These are phyloP conservation scores for Phoma sp. DNA, from an alignment of 2,329 filamentous ascomycete genomes.

Conservation along the genomic window DNA sequence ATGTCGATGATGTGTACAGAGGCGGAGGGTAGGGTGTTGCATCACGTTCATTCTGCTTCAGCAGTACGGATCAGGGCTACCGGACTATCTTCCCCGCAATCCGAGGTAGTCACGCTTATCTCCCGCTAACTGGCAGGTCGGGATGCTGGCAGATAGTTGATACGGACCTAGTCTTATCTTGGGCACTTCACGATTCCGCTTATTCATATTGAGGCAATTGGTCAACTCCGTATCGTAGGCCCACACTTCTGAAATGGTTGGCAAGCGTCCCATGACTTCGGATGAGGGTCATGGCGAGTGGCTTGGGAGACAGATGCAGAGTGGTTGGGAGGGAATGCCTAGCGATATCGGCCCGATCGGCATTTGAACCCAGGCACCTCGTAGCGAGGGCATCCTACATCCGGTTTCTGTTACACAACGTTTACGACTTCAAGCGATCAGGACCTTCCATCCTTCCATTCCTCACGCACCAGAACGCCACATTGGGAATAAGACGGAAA, in stretches of 20 bases:
- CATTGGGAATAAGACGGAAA: neutral
- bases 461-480: neutral
- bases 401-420: neutral
- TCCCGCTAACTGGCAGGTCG: neutral
- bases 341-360: constrained; percentile 12
- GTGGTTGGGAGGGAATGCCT: neutral
- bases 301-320: neutral
- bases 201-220: constrained; percentile 2
- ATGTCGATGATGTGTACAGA: neutral
- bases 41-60: constrained; percentile 1
- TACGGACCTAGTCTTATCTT: constrained; percentile 12
- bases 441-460: too few species aligned
- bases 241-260: neutral
- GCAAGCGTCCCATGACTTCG: neutral
- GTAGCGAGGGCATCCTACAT: neutral
- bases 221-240: neutral
- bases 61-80: neutral
- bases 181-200: neutral
- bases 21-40: neutral
- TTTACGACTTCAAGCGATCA: neutral
- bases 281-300: neutral
- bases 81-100: constrained; percentile 9
- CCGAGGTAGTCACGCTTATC: constrained; percentile 13
- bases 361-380: neutral
- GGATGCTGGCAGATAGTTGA: neutral